Base-by-base conservation (phyloP, 164 flowering plant species). In the Stephania yunnanensis region DNA sequence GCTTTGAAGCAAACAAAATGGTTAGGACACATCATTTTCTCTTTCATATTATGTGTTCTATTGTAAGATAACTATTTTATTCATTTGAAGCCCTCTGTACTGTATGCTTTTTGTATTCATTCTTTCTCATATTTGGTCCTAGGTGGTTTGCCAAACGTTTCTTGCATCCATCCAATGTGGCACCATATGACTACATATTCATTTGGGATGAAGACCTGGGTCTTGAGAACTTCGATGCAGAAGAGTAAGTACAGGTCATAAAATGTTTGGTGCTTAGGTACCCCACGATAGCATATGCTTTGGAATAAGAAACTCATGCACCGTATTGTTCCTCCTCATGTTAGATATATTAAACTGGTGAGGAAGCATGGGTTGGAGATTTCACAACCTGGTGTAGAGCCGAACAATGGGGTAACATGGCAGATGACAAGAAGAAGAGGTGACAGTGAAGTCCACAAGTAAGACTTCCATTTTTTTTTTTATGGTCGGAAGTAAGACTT, bases 121-220 rank as follows among this genome's bases (percentile, higher is more conserved):
- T 10, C 22, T 30, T 46, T 61, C 11, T 73, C 61, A 29, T 48
- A 66, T 74, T 74, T 81, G 78, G 46, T 72, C 13, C 68, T 55
- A 95, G 98, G 98, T 95, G 97, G 98, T 94, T 89, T 81, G 98
- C 98, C 1, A 96, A 96, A 82, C 83, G 99, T 13, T 96, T 94
- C 82, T 79, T 96, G 84, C 98, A 96, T 81, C 99, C 98, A 31
- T 92, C 91, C 80, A 87, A 94, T 78, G 92, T 96, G 73, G 97
- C 99, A 3, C 74, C 91, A 10, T 94, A 91, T 79, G 99, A 96
- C n/a, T 96, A 91, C 79, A 90, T 96, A 69, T 96, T 96, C 79
- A 88, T 96, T 25, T 96, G 99, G 99, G 99, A 96, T 85, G 99
- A 96, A 83, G 99, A 96, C 78, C 83, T 96, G 7, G 99, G 98